Evolutionary conservation across 1,284 basidiomycete genomes (phyloP).

Genomic region (Inonotus obliquus): DNA sequence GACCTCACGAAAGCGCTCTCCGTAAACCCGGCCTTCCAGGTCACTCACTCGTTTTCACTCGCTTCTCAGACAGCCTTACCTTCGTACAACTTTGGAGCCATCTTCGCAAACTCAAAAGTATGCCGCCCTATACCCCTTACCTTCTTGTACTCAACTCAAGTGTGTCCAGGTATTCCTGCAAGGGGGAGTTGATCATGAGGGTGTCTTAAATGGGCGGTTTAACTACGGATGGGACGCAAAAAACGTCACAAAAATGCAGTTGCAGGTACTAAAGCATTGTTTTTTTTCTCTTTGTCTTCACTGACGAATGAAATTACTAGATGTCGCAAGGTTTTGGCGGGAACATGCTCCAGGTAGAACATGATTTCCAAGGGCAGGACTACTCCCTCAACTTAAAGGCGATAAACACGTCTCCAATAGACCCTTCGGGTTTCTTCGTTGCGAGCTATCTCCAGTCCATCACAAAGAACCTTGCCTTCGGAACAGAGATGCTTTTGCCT

Average conservation of each 20-base stretch:
- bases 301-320: constrained; percentile 19
- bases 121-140: constrained; percentile 21
- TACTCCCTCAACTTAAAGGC: constrained; percentile 87
- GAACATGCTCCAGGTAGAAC: constrained; percentile 91
- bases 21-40: constrained; percentile 94
- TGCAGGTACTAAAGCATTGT: constrained; percentile 57
- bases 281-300: neutral
- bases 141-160: constrained; percentile 19
- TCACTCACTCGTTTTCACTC: constrained; percentile 92
- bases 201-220: constrained; percentile 83
- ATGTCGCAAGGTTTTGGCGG: constrained; percentile 55
- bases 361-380: constrained; percentile 90
- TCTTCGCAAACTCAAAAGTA: constrained; percentile 86
- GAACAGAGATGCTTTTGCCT: constrained; percentile 88
- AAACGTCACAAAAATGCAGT: constrained; percentile 85
- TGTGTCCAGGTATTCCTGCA: constrained; percentile 77
- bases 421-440: constrained; percentile 92
- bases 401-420: constrained; percentile 87
- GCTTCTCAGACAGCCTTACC: constrained; percentile 73
- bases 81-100: constrained; percentile 92
- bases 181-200: constrained; percentile 91
- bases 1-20: constrained; percentile 95
- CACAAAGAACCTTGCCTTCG: constrained; percentile 86
- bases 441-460: constrained; percentile 95
- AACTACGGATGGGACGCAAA: constrained; percentile 86